A percentile compares a stretch with the other conserved stretches of the same genome.
Evolutionary conservation across 805 yeast genomes (phyloP).

Genomic region (Cyberlindnera americana): DNA sequence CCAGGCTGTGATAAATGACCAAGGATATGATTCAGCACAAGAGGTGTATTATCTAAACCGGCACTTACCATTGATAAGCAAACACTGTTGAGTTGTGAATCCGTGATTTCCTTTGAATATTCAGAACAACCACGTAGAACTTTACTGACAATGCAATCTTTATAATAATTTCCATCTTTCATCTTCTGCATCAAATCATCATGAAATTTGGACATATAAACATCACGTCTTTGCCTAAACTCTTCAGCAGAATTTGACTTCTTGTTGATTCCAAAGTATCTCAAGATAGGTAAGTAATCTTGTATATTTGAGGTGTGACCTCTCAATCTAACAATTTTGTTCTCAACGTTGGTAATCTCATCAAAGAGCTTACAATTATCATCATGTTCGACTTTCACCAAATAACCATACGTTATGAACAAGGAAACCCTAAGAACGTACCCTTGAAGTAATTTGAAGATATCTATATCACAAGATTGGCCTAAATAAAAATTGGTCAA

Average conservation of each 20-base stretch:
- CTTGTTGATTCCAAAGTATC: constrained; percentile 29
- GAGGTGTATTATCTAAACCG: constrained; percentile 69
- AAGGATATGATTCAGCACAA: constrained; percentile 56
- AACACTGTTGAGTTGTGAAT: constrained; percentile 49
- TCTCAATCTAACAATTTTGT: constrained; percentile 50
- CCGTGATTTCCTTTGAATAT: constrained; percentile 24
- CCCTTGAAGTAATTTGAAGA: constrained; percentile 42
- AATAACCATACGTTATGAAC: constrained; percentile 48
- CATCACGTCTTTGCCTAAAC: constrained; percentile 42
- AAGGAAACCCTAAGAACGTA: constrained; percentile 51
- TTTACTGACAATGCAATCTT: constrained; percentile 34
- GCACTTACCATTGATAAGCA: constrained; percentile 79
- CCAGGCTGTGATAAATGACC: constrained; percentile 51
- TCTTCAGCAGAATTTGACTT: constrained; percentile 27
- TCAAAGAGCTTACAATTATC: constrained; percentile 40
- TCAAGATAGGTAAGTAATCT: constrained; percentile 49
- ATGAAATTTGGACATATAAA: constrained; percentile 42
- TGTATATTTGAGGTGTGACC: constrained; percentile 53
- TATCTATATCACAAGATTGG: constrained; percentile 32
- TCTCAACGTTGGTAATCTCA: constrained; percentile 54
- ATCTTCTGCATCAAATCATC: constrained; percentile 28
- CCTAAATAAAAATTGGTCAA: not conserved
- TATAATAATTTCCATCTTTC: constrained; percentile 26
- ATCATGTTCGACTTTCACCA: constrained; percentile 38
- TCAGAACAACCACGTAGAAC: constrained; percentile 16